These are phyloP conservation scores for Schizopora paradoxa DNA, from an alignment of 1,284 basidiomycete species.

Conservation along the genomic window DNA sequence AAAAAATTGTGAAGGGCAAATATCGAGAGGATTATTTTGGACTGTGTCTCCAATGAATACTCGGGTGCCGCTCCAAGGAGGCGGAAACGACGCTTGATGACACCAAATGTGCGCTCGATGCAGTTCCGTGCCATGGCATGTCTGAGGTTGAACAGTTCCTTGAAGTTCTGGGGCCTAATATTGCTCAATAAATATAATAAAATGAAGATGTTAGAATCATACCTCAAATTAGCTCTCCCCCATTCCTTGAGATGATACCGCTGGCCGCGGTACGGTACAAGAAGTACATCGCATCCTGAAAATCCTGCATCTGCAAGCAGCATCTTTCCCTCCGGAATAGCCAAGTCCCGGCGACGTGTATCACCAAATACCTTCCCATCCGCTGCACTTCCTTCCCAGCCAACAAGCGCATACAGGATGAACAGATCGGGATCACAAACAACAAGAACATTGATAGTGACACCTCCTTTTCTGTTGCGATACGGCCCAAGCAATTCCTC, in stretches of 20 bases:
- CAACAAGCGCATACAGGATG: slow-evolving; percentile 14
- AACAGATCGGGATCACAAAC: too few relatives aligned
- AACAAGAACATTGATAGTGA: too few relatives aligned
- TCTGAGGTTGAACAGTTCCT: slow-evolving; percentile 38
- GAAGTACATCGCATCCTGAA: too few relatives aligned
- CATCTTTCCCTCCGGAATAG: slow-evolving; percentile 8
- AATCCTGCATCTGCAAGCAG: slow-evolving; percentile 18
- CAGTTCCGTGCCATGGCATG: slow-evolving; percentile 36
- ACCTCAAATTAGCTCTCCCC: background rate
- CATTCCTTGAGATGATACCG: slow-evolving; percentile 18
- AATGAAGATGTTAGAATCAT: background rate
- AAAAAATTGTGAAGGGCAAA: slow-evolving; percentile 37
- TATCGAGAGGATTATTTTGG: slow-evolving; percentile 27
- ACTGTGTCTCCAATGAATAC: slow-evolving; percentile 30
- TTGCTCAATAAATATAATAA: background rate
- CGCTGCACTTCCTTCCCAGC: slow-evolving; percentile 21
- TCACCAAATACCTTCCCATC: slow-evolving; percentile 15
- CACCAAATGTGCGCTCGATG: slow-evolving; percentile 39
- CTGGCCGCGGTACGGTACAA: slow-evolving; percentile 13
- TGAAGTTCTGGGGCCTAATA: slow-evolving; percentile 27
- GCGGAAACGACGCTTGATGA: slow-evolving; percentile 31
- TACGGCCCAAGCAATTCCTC: too few relatives aligned
- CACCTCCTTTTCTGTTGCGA: too few relatives aligned
- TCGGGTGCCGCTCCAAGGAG: slow-evolving; percentile 26
- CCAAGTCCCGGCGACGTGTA: slow-evolving; percentile 7